These are phyloP conservation scores for Ceratocystis lukuohia DNA, from an alignment of 2,329 filamentous ascomycete genomes.

Conservation along the genomic window DNA sequence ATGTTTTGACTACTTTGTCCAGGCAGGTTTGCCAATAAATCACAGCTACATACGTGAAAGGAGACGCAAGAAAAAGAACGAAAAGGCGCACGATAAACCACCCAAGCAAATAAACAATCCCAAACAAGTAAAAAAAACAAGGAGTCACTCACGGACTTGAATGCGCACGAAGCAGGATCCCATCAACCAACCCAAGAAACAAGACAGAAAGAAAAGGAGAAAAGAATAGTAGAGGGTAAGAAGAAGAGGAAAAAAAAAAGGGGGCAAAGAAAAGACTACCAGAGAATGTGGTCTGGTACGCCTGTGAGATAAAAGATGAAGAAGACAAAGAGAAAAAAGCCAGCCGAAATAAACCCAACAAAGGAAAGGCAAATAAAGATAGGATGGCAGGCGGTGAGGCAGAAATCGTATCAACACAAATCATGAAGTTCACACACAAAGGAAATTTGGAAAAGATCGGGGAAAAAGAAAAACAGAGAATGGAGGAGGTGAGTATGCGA, in stretches of 20 bases:
- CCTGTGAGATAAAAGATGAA: background rate
- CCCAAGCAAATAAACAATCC: background rate
- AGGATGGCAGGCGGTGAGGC: background rate
- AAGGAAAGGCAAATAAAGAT: background rate
- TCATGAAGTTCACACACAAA: slow-evolving; percentile 6
- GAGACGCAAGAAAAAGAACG: too few relatives aligned
- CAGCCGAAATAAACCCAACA: background rate
- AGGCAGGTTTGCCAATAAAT: background rate
- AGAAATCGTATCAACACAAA: slow-evolving; percentile 5
- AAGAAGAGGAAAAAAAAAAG: background rate
- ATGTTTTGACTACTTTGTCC: background rate
- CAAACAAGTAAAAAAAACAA: background rate
- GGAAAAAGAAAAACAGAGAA: background rate
- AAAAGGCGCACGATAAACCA: too few relatives aligned
- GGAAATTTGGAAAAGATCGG: background rate
- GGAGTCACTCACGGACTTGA: background rate
- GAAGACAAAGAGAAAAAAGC: background rate
- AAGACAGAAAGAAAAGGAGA: slow-evolving; percentile 1
- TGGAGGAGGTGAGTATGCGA: background rate
- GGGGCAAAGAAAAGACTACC: background rate
- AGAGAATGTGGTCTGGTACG: too few relatives aligned
- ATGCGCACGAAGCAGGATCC: background rate
- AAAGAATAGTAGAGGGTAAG: background rate
- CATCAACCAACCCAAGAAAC: background rate
- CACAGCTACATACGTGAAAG: background rate